Evolutionary conservation across 305 asterid genomes (phyloP).

Genomic region (Ajuga reptans): DNA sequence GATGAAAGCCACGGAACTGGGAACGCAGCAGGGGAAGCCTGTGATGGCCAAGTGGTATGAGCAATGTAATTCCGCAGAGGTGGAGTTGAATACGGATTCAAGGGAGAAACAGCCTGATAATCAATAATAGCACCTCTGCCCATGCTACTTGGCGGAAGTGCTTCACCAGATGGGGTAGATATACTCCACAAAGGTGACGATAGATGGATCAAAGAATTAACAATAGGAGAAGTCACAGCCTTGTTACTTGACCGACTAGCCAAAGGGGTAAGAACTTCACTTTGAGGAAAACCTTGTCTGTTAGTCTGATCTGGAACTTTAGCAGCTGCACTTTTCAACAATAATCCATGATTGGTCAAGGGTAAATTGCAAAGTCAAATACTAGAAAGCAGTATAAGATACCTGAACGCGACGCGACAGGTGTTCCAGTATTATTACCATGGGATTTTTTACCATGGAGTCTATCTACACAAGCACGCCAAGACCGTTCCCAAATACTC

Average conservation of each 20-base stretch:
- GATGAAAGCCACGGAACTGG: constrained; percentile 71
- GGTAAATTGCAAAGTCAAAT: constrained; percentile 5
- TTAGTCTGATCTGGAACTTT: constrained; percentile 50
- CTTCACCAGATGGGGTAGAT: constrained; percentile 56
- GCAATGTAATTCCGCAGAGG: constrained; percentile 43
- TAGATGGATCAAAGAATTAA: constrained; percentile 44
- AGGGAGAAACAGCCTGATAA: constrained; percentile 53
- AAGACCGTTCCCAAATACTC: constrained; percentile 76
- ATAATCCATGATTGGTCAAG: constrained; percentile 23
- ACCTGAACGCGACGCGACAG: constrained; percentile 63
- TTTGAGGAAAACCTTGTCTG: constrained; percentile 38
- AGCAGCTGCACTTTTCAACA: constrained; percentile 42
- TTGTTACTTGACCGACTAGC: constrained; percentile 41
- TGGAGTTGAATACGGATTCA: constrained; percentile 54
- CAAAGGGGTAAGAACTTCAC: constrained; percentile 35
- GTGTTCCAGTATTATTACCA: constrained; percentile 51
- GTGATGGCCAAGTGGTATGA: constrained; percentile 47
- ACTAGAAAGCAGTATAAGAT: constrained; percentile 17
- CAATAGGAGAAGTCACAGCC: constrained; percentile 39
- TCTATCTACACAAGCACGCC: constrained; percentile 82
- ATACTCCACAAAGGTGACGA: constrained; percentile 73
- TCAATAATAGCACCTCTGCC: constrained; percentile 43
- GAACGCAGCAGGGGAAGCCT: constrained; percentile 44
- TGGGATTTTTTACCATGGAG: constrained; percentile 46
- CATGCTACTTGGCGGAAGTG: constrained; percentile 40